Evolutionary conservation across 345 rosid species (phyloP).

Genomic region (Tarenaya hassleriana): DNA sequence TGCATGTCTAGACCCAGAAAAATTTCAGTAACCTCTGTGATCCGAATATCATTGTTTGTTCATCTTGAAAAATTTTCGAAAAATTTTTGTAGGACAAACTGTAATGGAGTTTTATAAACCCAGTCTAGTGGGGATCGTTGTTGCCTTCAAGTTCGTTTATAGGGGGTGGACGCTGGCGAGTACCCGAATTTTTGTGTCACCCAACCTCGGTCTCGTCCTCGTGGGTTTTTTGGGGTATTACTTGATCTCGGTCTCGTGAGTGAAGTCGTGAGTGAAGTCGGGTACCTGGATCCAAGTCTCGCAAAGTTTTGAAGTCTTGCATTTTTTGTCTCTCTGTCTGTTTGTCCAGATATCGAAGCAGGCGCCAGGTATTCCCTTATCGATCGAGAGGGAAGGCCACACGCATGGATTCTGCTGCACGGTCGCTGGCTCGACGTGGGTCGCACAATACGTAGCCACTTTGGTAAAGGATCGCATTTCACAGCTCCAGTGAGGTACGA

Average conservation of each 20-base stretch:
- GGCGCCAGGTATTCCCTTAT: constrained; percentile 42
- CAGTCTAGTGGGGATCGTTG: too few species aligned
- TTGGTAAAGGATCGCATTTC: constrained; percentile 39
- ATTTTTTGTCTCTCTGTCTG: constrained; percentile 6
- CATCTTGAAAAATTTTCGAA: too few species aligned
- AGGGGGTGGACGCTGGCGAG: too few species aligned
- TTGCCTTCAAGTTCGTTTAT: too few species aligned
- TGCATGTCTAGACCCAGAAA: background rate
- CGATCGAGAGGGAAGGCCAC: constrained; percentile 80
- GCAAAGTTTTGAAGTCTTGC: background rate
- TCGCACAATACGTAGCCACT: constrained; percentile 52
- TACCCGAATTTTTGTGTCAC: too few species aligned
- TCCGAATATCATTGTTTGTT: background rate
- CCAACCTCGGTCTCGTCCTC: too few species aligned
- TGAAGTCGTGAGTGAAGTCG: too few species aligned
- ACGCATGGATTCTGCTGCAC: constrained; percentile 68
- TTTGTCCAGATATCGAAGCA: constrained; percentile 48
- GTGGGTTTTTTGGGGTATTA: too few species aligned
- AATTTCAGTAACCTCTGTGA: background rate
- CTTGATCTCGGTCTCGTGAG: too few species aligned
- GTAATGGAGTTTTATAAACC: too few species aligned
- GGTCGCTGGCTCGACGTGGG: constrained; percentile 75
- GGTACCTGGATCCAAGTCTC: too few species aligned
- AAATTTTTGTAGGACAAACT: too few species aligned
- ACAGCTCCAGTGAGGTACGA: constrained; percentile 5